Evolutionary conservation across 768 basidiomycete genomes (phyloP).

Genomic region (Hortiboletus campestris): DNA sequence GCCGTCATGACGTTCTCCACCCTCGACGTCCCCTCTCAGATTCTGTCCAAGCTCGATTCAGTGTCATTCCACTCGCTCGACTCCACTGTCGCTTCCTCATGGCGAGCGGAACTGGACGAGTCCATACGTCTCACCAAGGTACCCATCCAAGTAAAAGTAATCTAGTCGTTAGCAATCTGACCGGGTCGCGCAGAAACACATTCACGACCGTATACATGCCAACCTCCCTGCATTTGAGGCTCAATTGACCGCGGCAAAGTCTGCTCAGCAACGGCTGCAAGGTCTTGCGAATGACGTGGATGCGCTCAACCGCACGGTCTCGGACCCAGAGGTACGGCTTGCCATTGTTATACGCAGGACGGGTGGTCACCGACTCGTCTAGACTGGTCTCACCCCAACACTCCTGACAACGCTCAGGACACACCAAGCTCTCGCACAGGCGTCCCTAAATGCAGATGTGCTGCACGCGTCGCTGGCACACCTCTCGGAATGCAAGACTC

Average conservation of each 20-base stretch:
- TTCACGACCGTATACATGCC: constrained; percentile 70
- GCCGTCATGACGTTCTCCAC: constrained; percentile 68
- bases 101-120: constrained; percentile 71
- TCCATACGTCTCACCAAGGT: constrained; percentile 75
- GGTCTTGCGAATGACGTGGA: constrained; percentile 54
- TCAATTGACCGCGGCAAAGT: constrained; percentile 60
- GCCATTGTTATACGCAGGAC: background rate
- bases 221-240: constrained; percentile 62
- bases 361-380: constrained; percentile 11
- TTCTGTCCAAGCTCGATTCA: constrained; percentile 68
- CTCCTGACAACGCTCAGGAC: constrained; percentile 52
- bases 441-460: constrained; percentile 53
- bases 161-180: background rate
- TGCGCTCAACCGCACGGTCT: constrained; percentile 47
- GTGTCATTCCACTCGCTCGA: constrained; percentile 56
- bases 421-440: constrained; percentile 65
- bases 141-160: constrained; percentile 4
- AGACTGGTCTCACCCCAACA: constrained; percentile 70
- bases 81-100: constrained; percentile 60
- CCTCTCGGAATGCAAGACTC: constrained; percentile 50
- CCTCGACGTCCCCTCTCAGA: constrained; percentile 71
- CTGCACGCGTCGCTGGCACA: constrained; percentile 52
- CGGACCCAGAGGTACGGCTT: constrained; percentile 55
- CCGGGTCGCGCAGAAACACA: constrained; percentile 46
- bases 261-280: constrained; percentile 58